Evolutionary conservation across 169 alveolate genomes (phyloP), one percentile per base, ranked within the genome.

Genomic region (Plasmodium knowlesi): DNA sequence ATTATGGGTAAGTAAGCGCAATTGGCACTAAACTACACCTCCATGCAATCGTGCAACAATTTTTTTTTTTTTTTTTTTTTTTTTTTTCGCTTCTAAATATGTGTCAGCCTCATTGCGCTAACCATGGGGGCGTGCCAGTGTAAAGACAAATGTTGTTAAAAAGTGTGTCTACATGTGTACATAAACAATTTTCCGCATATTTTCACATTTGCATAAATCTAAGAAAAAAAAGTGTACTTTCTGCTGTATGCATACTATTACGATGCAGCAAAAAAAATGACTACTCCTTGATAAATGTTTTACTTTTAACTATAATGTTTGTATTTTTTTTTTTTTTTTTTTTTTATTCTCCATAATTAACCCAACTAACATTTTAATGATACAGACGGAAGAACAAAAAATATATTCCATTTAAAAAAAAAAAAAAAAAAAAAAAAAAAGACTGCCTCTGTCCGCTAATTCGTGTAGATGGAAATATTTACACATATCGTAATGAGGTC

Each of bases 1-100:
- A 85, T 85, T 54, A 76, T 85, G 84, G 39, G 89, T 32, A 82
- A 37, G 70, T 22, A 37, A 19, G 14, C 73, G 39, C 37, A 78
- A 78, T 37, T 78, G 16, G 39, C 46, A 41, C 84, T 37, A 78
- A 78, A 78, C 84, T 34, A 78, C 53, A 19, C 53, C 53, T 34
- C 41, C 54, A 25, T 78, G 5, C 22, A 22, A 78, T 3, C 71
- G 28, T 28, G 30, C n/a, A 28, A 39, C 2, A 61, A 61, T 61
- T 61, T 78, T 41, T 3, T 41, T 6, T 41, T 41, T 78, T 41
- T n/a, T n/a, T n/a, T 43, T 9, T 43, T 43, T 78, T 37, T 1
- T n/a, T 78, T 46, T 46, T 78, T 41, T 12, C 67, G 53, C 46
- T 37, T 22, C 37, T 78, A 78, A 32, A 41, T 78, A 41, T n/a